Base-by-base conservation (phyloP, 768 basidiomycete genomes). In the Phylloporus sp. region DNA sequence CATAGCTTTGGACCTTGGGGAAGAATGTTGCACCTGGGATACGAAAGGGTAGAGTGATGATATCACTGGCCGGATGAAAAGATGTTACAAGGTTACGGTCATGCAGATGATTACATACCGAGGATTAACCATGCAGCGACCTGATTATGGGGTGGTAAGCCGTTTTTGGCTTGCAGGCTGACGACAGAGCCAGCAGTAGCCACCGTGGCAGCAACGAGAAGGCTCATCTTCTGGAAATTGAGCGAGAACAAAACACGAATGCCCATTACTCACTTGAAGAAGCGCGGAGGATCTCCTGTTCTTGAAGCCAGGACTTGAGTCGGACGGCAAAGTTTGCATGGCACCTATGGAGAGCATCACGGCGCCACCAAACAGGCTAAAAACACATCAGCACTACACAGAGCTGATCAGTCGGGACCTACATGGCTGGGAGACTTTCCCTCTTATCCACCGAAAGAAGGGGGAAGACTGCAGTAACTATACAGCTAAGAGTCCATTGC, bases 401-500 rank as follows among this genome's bases (percentile, higher is more conserved):
- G 37, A 11, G 4, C 11, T 11, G 23, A 38, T 31, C 15, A n/a
- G 9, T n/a, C 11, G 6, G 36, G 8, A 69, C 80, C 59, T 46
- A 89, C 90, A 91, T 81, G 4, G 71, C 58, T 1, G 56, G 21
- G 18, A 84, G 47, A 50, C 69, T 80, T 64, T 91, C 90, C 20
- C 69, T 66, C 59, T 87, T 86, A 48, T 90, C 81, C 3, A 90
- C 85, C 8, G 78, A 69, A 22, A 90, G 71, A 22, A 86, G 60
- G 0, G 89, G 88, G 56, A 91, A 92, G 3, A 87, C 54, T 0
- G 76, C 77, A 1, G 77, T 78, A n/a, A 70, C 52, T 1, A 79
- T 52, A 59, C 82, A 88, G 6, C 72, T 69, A 14, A 58, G 17
- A 2, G 60, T 56, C 84, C 85, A 90, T 1, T 56, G 47, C 1